phyloP scores from a whole-genome alignment of 768 basidiomycete species.

The Rhodosporidiobolus odoratus region DNA sequence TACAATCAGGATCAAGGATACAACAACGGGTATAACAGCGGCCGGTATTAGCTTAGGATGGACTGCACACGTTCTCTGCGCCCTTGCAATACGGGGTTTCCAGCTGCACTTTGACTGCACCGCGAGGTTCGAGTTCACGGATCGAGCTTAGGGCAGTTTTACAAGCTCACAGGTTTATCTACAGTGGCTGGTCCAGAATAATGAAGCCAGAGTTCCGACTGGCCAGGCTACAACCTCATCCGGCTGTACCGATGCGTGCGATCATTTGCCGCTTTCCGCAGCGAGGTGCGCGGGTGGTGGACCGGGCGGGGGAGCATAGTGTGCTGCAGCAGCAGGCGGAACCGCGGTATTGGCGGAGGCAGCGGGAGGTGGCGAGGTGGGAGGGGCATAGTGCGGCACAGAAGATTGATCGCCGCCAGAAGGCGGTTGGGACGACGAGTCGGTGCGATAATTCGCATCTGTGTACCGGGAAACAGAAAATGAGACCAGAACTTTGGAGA shows the following conservation, averaged over 20 bases:
- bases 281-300: conserved; percentile 1
- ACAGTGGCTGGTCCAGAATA: too few species aligned
- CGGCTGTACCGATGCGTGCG: too few species aligned
- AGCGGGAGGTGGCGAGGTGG: conserved; percentile 25
- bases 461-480: background rate
- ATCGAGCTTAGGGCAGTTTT: too few species aligned
- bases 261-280: background rate
- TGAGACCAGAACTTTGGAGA: background rate
- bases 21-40: too few species aligned
- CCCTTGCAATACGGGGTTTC: too few species aligned
- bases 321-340: background rate
- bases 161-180: too few species aligned
- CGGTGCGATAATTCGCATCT: conserved; percentile 33
- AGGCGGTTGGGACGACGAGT: conserved; percentile 7
- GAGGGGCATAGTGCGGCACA: conserved; percentile 18
- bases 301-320: conserved; percentile 16
- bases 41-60: too few species aligned
- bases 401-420: background rate
- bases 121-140: too few species aligned
- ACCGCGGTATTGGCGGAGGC: conserved; percentile 7
- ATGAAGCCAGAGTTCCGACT: too few species aligned
- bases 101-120: too few species aligned
- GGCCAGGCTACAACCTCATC: background rate
- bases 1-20: too few species aligned
- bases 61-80: too few species aligned